Percentiles rank a stretch among this genome's conserved stretches.
Evolutionary conservation across 2,329 filamentous ascomycete species (phyloP).

Genomic region (Monilinia fructicola): DNA sequence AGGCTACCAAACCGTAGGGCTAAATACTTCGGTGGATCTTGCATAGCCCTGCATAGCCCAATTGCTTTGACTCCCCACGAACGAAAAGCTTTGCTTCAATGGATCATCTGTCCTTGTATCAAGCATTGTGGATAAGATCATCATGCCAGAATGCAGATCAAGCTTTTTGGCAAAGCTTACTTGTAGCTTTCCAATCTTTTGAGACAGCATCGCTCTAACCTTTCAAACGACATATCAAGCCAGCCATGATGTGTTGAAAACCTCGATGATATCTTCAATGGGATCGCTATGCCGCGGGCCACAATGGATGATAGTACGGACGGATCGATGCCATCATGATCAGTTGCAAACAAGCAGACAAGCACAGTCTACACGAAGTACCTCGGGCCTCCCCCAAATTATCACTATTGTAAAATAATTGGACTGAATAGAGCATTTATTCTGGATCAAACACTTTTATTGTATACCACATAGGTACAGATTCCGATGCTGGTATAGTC

Average conservation of each 20-base stretch:
- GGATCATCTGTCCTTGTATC: neutral
- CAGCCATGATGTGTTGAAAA: neutral
- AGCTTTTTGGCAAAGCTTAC: neutral
- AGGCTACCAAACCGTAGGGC: neutral
- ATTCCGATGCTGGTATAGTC: no score
- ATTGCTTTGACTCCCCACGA: neutral
- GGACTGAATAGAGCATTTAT: no score
- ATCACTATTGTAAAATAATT: neutral
- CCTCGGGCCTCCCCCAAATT: no score
- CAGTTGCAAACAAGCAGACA: neutral
- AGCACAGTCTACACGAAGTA: neutral
- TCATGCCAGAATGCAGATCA: neutral
- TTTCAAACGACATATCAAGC: neutral
- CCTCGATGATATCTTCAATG: neutral
- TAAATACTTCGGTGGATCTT: neutral
- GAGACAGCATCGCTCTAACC: no score
- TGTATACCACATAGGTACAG: no score
- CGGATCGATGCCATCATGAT: neutral
- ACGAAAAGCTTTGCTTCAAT: neutral
- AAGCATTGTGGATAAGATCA: neutral
- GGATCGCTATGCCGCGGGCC: neutral
- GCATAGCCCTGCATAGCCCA: neutral
- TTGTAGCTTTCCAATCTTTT: no score
- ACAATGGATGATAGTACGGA: neutral
- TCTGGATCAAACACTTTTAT: no score